A percentile compares a stretch with the other conserved stretches of the same genome.
These are phyloP conservation scores for Apiospora saccharicola DNA, from an alignment of 2,329 filamentous ascomycete species.

Conservation along the genomic window DNA sequence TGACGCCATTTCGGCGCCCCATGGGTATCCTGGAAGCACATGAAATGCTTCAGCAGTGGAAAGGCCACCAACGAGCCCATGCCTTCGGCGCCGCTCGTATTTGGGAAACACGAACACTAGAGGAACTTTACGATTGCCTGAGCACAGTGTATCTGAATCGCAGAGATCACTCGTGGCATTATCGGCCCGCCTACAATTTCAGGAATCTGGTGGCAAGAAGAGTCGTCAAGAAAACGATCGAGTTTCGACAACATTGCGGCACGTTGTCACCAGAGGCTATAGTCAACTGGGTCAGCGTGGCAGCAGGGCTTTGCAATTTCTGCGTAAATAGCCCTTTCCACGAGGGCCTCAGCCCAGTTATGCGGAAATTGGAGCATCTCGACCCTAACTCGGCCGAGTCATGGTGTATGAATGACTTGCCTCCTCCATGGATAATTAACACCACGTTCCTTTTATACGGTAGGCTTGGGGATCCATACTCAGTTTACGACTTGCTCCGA, in stretches of 20 bases:
- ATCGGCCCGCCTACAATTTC: constrained; percentile 24
- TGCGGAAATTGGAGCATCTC: constrained; percentile 14
- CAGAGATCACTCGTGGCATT: neutral
- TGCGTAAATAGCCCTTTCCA: constrained; percentile 17
- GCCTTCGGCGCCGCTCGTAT: constrained; percentile 21
- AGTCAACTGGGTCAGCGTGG: constrained; percentile 23
- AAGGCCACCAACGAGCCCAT: constrained; percentile 18
- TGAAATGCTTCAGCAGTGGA: constrained; percentile 19
- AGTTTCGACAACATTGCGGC: constrained; percentile 24
- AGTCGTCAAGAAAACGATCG: constrained; percentile 20
- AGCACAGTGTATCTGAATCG: neutral
- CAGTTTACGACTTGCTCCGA: constrained; percentile 25
- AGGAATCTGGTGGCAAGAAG: neutral
- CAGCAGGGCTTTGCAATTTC: constrained; percentile 9
- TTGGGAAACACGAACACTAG: neutral
- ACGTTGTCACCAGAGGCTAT: constrained; percentile 25
- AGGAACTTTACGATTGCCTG: neutral
- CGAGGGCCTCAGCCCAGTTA: neutral
- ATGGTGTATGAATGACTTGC: neutral
- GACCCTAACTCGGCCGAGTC: constrained; percentile 22
- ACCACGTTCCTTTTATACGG: neutral
- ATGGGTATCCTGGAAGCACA: neutral
- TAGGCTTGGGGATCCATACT: neutral
- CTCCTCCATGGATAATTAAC: neutral
- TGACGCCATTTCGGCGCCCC: neutral